These are phyloP conservation scores for Violaceomyces palustris DNA, from an alignment of 1,284 basidiomycete species.

Conservation along the genomic window DNA sequence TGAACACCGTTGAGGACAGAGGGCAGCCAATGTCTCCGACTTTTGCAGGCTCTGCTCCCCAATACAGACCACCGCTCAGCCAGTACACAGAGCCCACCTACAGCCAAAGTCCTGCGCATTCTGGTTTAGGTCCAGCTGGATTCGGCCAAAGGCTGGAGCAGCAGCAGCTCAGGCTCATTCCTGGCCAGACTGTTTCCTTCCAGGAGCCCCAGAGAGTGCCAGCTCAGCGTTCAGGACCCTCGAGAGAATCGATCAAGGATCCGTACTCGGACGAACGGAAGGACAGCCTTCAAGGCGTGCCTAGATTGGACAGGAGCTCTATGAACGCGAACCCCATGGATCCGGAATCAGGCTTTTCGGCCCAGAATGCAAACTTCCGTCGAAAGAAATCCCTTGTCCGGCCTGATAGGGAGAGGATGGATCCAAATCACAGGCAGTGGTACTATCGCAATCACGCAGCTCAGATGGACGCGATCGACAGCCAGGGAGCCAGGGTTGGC, in stretches of 20 bases:
- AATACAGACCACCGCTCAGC: too few relatives aligned
- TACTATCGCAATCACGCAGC: slow-evolving; percentile 88
- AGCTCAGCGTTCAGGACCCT: slow-evolving; percentile 20
- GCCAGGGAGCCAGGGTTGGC: slow-evolving; percentile 32
- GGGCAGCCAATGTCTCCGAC: too few relatives aligned
- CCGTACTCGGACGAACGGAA: slow-evolving; percentile 28
- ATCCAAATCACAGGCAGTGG: slow-evolving; percentile 88
- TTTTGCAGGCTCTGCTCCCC: too few relatives aligned
- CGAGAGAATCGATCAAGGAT: slow-evolving; percentile 35
- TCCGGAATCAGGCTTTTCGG: slow-evolving; percentile 39
- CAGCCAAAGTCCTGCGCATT: too few relatives aligned
- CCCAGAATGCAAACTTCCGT: slow-evolving; percentile 53
- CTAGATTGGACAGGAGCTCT: slow-evolving; percentile 19
- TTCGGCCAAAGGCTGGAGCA: too few relatives aligned
- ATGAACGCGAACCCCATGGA: slow-evolving; percentile 34
- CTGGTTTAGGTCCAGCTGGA: too few relatives aligned
- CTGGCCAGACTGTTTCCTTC: slow-evolving; percentile 27
- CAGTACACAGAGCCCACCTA: too few relatives aligned
- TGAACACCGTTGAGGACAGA: too few relatives aligned
- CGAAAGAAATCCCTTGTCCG: slow-evolving; percentile 89
- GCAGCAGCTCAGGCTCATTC: too few relatives aligned
- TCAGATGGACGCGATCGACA: slow-evolving; percentile 59
- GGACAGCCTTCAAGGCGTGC: slow-evolving; percentile 21
- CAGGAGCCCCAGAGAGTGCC: slow-evolving; percentile 25
- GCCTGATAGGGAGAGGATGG: slow-evolving; percentile 93